Base-by-base conservation (phyloP, 352 stramenopile species). In the Phytophthora cactorum region DNA sequence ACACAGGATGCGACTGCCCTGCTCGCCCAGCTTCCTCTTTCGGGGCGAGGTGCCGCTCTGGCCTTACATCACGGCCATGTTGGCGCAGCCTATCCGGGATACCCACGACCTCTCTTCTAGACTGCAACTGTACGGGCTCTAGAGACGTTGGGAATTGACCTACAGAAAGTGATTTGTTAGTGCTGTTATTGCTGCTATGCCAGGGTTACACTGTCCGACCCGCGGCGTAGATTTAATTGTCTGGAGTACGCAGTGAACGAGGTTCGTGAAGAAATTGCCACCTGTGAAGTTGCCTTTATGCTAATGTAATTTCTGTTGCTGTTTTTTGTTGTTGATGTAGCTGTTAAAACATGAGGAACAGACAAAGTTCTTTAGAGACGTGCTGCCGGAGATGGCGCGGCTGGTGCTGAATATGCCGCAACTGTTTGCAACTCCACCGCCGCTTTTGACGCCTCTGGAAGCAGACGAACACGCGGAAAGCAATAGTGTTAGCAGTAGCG, bases 31-130 rank as follows among this genome's bases (percentile, higher is more conserved):
- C 17, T 78, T 72, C 47, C 22, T 58, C 2, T 82, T 71, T 25
- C 43, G 62, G 41, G 54, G 72, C 3, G 31, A 74, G 34, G 78
- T 94, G 44, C 86, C 86, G 43, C 43, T 89, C n/a, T 94, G 86
- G 86, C 86, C 86, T 3, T 94, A 92, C 53, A 62, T 84, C 36
- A 66, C 86, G 11, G 74, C 74, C 7, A 78, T 79, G 25, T 31
- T 94, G 39, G 62, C 62, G 2, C 58, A 74, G 15, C 84, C 84
- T 2, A 89, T 90, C 38, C 56, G 22, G 2, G 71, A 74, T 28
- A 53, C 72, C 1, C 46, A 63, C 0, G 82, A 88, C 10, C 70
- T 93, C 15, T 25, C 61, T 2, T 11, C 25, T 3, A 65, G 75
- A 56, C 32, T 92, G 22, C 70, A 88, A 59, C 31, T 66, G 86